phyloP scores from a whole-genome alignment of 495 filamentous ascomycete genomes.

The Tricharina praecox region DNA sequence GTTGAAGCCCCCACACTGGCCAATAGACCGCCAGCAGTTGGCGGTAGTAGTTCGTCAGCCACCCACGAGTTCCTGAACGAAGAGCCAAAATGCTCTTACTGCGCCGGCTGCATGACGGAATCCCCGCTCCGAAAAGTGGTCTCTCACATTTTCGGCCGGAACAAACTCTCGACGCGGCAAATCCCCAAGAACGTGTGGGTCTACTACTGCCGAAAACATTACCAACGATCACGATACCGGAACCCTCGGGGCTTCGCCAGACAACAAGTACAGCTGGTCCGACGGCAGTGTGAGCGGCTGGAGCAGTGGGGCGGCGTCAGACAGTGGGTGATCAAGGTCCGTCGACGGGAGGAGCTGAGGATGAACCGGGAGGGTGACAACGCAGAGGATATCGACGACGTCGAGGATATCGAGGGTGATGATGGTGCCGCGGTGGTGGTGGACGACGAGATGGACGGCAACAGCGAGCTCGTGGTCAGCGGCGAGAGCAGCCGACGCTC shows the following conservation, averaged over 20 bases:
- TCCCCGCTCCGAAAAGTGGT: conserved; percentile 51
- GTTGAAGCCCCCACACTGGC: too few relatives aligned
- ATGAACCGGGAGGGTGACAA: conserved; percentile 24
- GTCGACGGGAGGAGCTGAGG: conserved; percentile 37
- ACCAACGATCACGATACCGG: conserved; percentile 58
- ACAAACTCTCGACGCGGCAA: conserved; percentile 54
- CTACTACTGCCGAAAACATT: conserved; percentile 65
- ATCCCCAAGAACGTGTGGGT: conserved; percentile 53
- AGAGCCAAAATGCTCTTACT: conserved; percentile 24
- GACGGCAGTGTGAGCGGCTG: conserved; percentile 40
- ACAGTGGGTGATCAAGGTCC: conserved; percentile 33
- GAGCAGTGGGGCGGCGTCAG: conserved; percentile 39
- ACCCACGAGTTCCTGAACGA: conserved; percentile 13
- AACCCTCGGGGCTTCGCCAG: conserved; percentile 41
- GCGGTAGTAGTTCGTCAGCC: not conserved
- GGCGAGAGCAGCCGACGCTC: conserved; percentile 18
- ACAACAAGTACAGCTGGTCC: conserved; percentile 43
- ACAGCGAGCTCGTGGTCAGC: conserved; percentile 17
- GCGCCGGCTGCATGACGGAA: conserved; percentile 33
- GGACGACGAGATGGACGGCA: conserved; percentile 15
- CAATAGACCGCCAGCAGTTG: too few relatives aligned
- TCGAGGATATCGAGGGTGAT: conserved; percentile 17
- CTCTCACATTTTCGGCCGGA: conserved; percentile 76
- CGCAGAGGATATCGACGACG: conserved; percentile 18
- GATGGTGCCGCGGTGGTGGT: conserved; percentile 5